Conservation (phyloP, 202 grass and related monocot species). For the Panicum hallii region DNA sequence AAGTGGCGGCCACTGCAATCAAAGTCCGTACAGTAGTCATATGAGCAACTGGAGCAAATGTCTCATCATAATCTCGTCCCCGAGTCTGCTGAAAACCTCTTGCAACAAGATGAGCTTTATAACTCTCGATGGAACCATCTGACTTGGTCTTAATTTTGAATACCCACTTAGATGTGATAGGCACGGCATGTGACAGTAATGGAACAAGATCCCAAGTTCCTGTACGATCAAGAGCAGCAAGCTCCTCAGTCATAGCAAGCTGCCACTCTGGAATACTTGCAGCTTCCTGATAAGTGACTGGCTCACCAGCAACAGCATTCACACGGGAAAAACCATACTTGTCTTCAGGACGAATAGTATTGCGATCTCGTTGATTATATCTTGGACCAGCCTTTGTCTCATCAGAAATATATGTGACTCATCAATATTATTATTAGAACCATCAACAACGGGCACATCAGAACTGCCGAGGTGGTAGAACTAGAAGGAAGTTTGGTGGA, state of each 20-base stretch:
- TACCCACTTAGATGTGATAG: neutral
- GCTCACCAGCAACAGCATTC: neutral
- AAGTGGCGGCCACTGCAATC: no score
- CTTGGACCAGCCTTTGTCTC: neutral
- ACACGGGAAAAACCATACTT: no score
- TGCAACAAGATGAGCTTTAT: neutral
- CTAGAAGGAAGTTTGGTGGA: neutral
- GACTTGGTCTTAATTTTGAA: constrained; percentile 29
- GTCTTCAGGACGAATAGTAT: no score
- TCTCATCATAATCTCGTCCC: no score
- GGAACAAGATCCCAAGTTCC: constrained; percentile 6
- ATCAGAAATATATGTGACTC: no score
- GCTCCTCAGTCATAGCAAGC: neutral
- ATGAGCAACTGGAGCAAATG: no score
- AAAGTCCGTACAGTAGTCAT: no score
- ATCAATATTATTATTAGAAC: neutral
- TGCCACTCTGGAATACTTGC: neutral
- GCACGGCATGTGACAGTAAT: neutral
- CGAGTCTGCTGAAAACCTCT: neutral
- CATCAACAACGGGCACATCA: neutral
- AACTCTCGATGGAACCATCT: constrained; percentile 5
- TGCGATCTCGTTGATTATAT: neutral
- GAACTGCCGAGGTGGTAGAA: neutral
- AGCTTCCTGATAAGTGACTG: neutral
- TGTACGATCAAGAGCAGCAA: neutral